Conservation (phyloP, 371 early-diverging fungal species). For the Apophysomyces ossiformis region DNA sequence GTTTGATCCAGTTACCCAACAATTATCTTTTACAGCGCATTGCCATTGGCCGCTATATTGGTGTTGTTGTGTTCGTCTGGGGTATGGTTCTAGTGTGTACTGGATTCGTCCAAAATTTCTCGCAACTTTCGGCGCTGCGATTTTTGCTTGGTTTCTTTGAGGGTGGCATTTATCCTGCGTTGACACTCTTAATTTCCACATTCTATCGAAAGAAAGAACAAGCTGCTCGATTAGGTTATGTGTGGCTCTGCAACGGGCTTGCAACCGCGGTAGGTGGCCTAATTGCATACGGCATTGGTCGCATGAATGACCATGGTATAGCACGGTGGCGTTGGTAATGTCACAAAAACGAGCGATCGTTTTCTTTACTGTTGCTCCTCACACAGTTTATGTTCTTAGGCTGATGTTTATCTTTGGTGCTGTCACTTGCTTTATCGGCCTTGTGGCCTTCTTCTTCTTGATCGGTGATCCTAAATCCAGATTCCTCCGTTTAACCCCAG, state of each 20-base stretch:
- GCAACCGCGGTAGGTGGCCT: conserved; percentile 54
- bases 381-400: not conserved
- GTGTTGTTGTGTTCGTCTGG: conserved; percentile 19
- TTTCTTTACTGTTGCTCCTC: too few species aligned
- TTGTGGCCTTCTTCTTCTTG: conserved; percentile 14
- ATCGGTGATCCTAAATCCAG: conserved; percentile 17
- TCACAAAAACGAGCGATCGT: not conserved
- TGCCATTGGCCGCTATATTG: conserved; percentile 2
- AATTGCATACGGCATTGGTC: conserved; percentile 49
- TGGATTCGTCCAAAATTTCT: conserved; percentile 13
- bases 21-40: not conserved
- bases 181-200: not conserved
- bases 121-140: conserved; percentile 11
- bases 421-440: conserved; percentile 12
- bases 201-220: conserved; percentile 17
- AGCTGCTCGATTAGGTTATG: conserved; percentile 10
- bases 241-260: conserved; percentile 15
- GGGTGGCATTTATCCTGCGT: conserved; percentile 12
- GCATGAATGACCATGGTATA: conserved; percentile 39
- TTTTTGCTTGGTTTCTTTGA: conserved; percentile 20
- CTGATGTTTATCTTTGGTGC: conserved; percentile 19
- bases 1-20: not conserved
- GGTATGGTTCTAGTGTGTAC: conserved; percentile 14
- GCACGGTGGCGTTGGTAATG: conserved; percentile 42
- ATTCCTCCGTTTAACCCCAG: conserved; percentile 14